Evolutionary conservation across 306 rosid genomes (phyloP), one percentile per base, ranked within the genome.

Genomic region (Crataegus laevigata): DNA sequence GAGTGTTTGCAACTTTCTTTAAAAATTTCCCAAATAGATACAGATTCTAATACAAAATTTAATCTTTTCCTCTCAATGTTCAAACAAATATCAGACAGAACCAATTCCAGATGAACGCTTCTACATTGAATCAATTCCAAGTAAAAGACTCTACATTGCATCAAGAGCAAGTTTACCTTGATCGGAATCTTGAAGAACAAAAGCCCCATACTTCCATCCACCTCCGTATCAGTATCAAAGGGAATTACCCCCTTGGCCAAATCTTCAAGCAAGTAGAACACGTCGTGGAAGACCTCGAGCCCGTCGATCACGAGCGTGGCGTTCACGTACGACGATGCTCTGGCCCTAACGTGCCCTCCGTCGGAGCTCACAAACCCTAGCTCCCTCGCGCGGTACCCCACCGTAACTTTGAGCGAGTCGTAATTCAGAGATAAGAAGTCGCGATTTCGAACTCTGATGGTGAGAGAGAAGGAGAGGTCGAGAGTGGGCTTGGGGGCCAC

Each of bases 301-400:
- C 92, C 98, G 68, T 91, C 75, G 17, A 90, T 76, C 59, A 80
- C 84, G 21, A 94, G 85, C 64, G 92, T 85, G 58, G 91, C 93
- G 51, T 90, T 83, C 10, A 90, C 87, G 70, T 86, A 90, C 13
- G 97, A 89, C 6, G 88, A 85, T 1, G 82, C 83, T 12, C 96
- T 86, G 30, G 97, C 93, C 78, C 75, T 83, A 21, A 92, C 78
- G 8, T 62, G 81, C 3, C 91, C 93, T 3, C 96, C 91, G 5
- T 30, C 78, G 28, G 94, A 82, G 64, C 73, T 76, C 61, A 92
- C 93, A 0, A 80, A 22, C 62, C 96, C 97, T 0, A 94, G 75
- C 74, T 81, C 85, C 21, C 91, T 87, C 24, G 88, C 93, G 5
- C 99, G 88, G 82, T 92, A 94, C 3, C 96, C 99, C 21, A 94